phyloP scores from a whole-genome alignment of 306 rosid genomes.

The Benincasa hispida region DNA sequence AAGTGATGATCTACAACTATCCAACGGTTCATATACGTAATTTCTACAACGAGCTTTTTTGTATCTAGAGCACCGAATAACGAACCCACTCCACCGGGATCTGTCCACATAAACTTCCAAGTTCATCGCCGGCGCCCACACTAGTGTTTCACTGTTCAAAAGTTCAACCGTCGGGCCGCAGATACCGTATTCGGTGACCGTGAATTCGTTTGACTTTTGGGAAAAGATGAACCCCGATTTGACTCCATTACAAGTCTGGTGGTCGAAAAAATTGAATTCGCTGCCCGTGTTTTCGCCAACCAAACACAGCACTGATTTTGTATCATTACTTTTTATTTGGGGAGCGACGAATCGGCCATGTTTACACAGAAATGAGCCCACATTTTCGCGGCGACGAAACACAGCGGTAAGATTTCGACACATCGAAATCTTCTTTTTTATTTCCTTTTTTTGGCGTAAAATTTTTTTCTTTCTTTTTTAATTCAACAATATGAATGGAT shows the following conservation, averaged over 20 bases:
- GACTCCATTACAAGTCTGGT: background rate
- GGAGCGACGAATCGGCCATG: background rate
- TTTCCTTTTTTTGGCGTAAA: background rate
- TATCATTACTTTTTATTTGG: background rate
- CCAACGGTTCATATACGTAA: too few relatives aligned
- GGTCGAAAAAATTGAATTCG: background rate
- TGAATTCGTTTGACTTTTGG: background rate
- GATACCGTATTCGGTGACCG: background rate
- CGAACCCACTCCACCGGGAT: background rate
- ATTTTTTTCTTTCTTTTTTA: background rate
- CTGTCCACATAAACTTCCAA: background rate
- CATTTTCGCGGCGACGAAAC: background rate
- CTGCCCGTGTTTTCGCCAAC: background rate
- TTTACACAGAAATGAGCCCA: background rate
- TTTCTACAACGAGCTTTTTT: too few relatives aligned
- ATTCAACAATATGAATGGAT: background rate
- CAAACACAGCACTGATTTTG: background rate
- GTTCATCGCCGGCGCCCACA: background rate
- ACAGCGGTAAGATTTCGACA: background rate
- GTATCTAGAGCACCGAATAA: too few relatives aligned
- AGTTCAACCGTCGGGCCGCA: background rate
- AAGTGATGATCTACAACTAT: too few relatives aligned
- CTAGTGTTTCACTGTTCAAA: background rate
- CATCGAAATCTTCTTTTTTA: background rate
- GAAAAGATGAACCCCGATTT: background rate